A percentile compares a stretch with the other conserved stretches of the same genome.
phyloP scores from a whole-genome alignment of 2,329 filamentous ascomycete genomes.

The Scedosporium aurantiacum region DNA sequence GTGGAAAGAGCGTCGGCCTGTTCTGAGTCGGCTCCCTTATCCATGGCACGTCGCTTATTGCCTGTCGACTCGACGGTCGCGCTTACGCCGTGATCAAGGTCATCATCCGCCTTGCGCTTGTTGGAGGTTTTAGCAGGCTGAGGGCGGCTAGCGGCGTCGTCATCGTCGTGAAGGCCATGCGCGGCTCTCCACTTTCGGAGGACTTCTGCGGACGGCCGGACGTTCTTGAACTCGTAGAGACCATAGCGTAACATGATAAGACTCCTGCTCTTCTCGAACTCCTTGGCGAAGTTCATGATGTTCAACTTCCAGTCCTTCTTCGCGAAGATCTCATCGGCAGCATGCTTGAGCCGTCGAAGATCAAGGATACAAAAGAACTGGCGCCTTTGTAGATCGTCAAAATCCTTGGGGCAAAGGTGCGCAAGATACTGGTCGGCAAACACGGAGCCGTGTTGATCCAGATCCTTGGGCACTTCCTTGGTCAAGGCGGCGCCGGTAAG shows the following conservation, averaged over 20 bases:
- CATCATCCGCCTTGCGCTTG: constrained; percentile 49
- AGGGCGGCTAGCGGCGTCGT: constrained; percentile 17
- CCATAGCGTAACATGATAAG: constrained; percentile 51
- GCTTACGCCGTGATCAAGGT: constrained; percentile 27
- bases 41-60: constrained; percentile 35
- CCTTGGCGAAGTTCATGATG: constrained; percentile 50
- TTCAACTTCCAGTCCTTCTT: constrained; percentile 55
- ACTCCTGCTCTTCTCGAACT: constrained; percentile 53
- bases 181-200: constrained; percentile 47
- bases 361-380: constrained; percentile 55
- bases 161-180: constrained; percentile 38
- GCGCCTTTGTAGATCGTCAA: constrained; percentile 47
- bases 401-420: constrained; percentile 44
- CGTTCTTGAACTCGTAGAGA: constrained; percentile 51
- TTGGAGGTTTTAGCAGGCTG: constrained; percentile 21
- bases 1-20: constrained; percentile 26
- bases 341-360: constrained; percentile 49
- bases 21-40: constrained; percentile 20
- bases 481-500: constrained; percentile 44
- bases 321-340: constrained; percentile 47
- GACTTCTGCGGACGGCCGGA: constrained; percentile 46
- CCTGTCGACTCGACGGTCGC: constrained; percentile 22
- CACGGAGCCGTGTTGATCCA: constrained; percentile 40
- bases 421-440: constrained; percentile 50
- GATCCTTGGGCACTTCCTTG: constrained; percentile 41